Conservation (phyloP, 768 basidiomycete genomes). For the Coprinellus aureogranulatus region DNA sequence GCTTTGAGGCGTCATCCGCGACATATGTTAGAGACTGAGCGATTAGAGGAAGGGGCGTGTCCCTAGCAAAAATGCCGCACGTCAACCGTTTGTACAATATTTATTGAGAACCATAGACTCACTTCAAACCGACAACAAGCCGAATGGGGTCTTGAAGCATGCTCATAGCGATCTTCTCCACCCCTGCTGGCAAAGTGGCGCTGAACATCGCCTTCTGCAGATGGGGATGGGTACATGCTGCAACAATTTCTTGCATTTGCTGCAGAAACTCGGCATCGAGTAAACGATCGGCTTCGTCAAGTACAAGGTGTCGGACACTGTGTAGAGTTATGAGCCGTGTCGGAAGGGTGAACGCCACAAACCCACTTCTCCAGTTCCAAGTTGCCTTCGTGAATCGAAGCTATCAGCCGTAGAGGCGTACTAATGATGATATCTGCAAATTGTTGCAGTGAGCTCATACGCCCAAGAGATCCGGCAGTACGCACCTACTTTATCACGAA, state of each 20-base stretch:
- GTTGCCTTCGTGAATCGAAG: slow-evolving; percentile 66
- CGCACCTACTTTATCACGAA: slow-evolving; percentile 74
- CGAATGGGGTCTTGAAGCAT: slow-evolving; percentile 86
- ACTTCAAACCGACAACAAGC: slow-evolving; percentile 97
- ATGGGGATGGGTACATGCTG: slow-evolving; percentile 63
- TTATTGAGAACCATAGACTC: slow-evolving; percentile 28
- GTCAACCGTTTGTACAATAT: background rate
- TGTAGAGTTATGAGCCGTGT: slow-evolving; percentile 1
- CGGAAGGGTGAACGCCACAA: background rate
- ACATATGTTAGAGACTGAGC: slow-evolving; percentile 87
- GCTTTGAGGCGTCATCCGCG: slow-evolving; percentile 90
- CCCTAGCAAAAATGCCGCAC: slow-evolving; percentile 38
- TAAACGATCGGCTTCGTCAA: slow-evolving; percentile 92
- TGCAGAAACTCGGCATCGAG: slow-evolving; percentile 84
- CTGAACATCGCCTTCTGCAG: slow-evolving; percentile 90
- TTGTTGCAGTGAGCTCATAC: slow-evolving; percentile 5
- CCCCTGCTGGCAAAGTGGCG: slow-evolving; percentile 87
- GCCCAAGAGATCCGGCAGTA: slow-evolving; percentile 15
- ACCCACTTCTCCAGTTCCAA: slow-evolving; percentile 73
- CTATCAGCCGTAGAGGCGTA: slow-evolving; percentile 86
- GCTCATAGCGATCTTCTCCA: slow-evolving; percentile 82
- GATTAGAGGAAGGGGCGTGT: slow-evolving; percentile 91
- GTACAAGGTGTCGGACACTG: slow-evolving; percentile 81
- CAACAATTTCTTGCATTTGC: slow-evolving; percentile 86
- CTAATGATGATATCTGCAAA: slow-evolving; percentile 83